Percentiles rank a stretch among this genome's conserved stretches.
Conservation (phyloP, 78 protist species). For the Cyanophora paradoxa region DNA sequence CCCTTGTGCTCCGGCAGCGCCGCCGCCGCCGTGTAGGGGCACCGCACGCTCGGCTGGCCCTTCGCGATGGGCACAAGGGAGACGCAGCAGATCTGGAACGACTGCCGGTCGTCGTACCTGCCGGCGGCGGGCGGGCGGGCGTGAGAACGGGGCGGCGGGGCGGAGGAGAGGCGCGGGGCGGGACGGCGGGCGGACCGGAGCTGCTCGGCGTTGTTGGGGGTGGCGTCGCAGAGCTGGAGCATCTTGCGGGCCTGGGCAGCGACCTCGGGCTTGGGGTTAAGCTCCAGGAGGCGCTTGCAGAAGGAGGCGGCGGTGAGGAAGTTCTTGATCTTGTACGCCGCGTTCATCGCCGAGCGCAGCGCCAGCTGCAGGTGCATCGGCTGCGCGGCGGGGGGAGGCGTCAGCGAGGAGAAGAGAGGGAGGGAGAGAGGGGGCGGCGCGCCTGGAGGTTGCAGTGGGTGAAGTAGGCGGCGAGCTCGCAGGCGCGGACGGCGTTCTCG, state of each 20-base stretch:
- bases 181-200: neutral
- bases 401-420: too few relatives aligned
- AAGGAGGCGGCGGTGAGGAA: slow-evolving; percentile 62
- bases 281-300: slow-evolving; percentile 71
- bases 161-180: neutral
- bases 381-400: too few relatives aligned
- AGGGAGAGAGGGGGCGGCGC: too few relatives aligned
- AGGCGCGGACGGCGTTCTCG: slow-evolving; percentile 14
- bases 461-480: slow-evolving; percentile 90
- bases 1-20: slow-evolving; percentile 56
- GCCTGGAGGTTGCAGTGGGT: slow-evolving; percentile 90
- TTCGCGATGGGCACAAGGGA: slow-evolving; percentile 83
- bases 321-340: slow-evolving; percentile 57
- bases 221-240: slow-evolving; percentile 49
- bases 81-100: slow-evolving; percentile 82
- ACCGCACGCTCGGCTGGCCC: slow-evolving; percentile 50
- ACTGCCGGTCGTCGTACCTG: slow-evolving; percentile 82
- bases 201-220: slow-evolving; percentile 23
- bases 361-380: slow-evolving; percentile 68
- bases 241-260: slow-evolving; percentile 52
- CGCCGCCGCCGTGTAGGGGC: slow-evolving; percentile 61
- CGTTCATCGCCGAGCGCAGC: slow-evolving; percentile 75
- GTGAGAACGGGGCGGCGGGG: neutral
- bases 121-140: neutral
- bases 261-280: slow-evolving; percentile 58